Conservation (phyloP, 2,329 filamentous ascomycete genomes). For the Fusarium domesticum region DNA sequence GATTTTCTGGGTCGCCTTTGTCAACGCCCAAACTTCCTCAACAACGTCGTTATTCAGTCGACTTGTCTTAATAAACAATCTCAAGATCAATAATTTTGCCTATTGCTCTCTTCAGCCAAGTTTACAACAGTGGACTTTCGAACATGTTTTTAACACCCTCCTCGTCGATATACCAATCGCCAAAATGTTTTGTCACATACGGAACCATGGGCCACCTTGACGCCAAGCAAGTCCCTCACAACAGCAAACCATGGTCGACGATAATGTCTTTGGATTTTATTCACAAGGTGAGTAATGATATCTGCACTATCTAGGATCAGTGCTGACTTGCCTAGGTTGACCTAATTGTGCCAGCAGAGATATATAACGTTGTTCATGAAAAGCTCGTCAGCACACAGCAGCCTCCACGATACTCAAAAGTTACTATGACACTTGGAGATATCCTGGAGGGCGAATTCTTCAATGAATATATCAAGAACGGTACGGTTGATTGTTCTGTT, state of each 20-base stretch:
- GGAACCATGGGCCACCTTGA: constrained; percentile 68
- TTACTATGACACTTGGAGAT: constrained; percentile 70
- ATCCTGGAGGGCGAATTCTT: constrained; percentile 76
- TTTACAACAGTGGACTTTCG: constrained; percentile 35
- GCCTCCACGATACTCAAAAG: constrained; percentile 57
- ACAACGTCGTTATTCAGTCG: too few relatives aligned
- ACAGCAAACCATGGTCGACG: constrained; percentile 72
- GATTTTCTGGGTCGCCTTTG: constrained; percentile 7
- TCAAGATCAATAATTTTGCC: too few relatives aligned
- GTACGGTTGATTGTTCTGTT: constrained; percentile 39
- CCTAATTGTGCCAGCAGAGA: constrained; percentile 66
- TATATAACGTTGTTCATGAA: constrained; percentile 52
- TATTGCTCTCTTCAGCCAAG: constrained; percentile 41
- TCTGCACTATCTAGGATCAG: too few relatives aligned
- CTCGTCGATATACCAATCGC: constrained; percentile 49
- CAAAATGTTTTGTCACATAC: constrained; percentile 74
- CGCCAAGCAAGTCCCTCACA: constrained; percentile 64
- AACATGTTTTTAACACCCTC: constrained; percentile 15
- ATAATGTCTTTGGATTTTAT: constrained; percentile 64
- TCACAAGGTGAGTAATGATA: constrained; percentile 54
- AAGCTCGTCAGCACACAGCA: constrained; percentile 43
- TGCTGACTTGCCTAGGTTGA: constrained; percentile 49
- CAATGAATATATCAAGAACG: constrained; percentile 77
- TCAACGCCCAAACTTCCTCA: not conserved
- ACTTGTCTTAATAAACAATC: too few relatives aligned